phyloP scores from a whole-genome alignment of 192 early-diverging fungal genomes.

The Backusella mclennaniae region DNA sequence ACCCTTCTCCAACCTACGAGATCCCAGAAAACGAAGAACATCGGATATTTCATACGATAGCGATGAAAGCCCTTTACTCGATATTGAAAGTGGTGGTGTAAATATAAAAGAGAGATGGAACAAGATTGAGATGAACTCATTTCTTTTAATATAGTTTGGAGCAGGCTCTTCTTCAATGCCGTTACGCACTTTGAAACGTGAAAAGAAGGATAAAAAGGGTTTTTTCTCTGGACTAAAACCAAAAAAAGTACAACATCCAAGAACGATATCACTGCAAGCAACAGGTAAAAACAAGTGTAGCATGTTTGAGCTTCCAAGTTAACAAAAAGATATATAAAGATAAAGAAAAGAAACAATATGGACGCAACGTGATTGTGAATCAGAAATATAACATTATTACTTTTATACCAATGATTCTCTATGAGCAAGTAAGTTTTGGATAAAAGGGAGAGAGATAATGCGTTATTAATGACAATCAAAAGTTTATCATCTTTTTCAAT shows the following conservation, averaged over 20 bases:
- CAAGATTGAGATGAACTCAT: neutral
- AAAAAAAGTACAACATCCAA: constrained; percentile 3
- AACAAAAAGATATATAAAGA: constrained; percentile 28
- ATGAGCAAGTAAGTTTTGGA: constrained; percentile 61
- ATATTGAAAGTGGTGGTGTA: constrained; percentile 17
- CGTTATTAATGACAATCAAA: neutral
- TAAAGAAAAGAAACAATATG: constrained; percentile 56
- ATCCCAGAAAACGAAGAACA: neutral
- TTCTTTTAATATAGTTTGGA: neutral
- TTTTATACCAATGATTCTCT: constrained; percentile 79
- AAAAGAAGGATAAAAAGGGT: neutral
- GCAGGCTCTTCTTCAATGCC: neutral
- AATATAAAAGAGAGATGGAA: neutral
- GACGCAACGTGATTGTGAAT: constrained; percentile 85
- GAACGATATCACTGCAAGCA: constrained; percentile 3
- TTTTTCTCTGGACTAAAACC: neutral
- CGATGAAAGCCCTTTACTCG: constrained; percentile 14
- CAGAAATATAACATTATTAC: constrained; percentile 84
- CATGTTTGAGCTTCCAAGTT: neutral
- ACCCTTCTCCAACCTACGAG: neutral
- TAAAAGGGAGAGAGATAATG: neutral
- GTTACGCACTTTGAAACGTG: neutral
- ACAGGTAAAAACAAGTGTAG: neutral
- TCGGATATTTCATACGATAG: constrained; percentile 14
- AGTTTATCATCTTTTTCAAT: constrained; percentile 97